Evolutionary conservation across 1,284 basidiomycete genomes (phyloP).

Genomic region (Paramarasmius palmivorus): DNA sequence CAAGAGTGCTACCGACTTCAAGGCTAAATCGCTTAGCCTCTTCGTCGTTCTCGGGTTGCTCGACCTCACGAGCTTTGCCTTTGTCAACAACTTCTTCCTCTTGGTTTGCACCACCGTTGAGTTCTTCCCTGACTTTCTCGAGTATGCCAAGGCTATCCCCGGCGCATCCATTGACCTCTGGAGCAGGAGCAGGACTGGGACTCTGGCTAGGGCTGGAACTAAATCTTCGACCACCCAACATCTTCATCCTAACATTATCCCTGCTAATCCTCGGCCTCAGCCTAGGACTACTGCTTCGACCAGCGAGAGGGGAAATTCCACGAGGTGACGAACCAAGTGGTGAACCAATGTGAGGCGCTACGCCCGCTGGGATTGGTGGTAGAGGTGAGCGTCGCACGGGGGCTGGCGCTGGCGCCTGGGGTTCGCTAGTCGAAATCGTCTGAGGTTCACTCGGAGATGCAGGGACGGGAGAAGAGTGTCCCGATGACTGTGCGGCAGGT

Average conservation of each 20-base stretch:
- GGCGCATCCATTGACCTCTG: not conserved
- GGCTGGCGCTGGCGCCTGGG: not conserved
- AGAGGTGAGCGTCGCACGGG: constrained; percentile 4
- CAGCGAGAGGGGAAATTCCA: not conserved
- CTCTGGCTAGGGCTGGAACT: constrained; percentile 27
- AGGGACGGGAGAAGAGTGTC: constrained; percentile 11
- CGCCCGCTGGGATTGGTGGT: constrained; percentile 4
- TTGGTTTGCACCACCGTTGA: not conserved
- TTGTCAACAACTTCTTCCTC: not conserved
- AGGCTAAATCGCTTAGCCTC: constrained; percentile 19
- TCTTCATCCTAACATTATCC: constrained; percentile 52
- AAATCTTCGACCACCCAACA: constrained; percentile 44
- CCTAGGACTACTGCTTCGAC: constrained; percentile 20
- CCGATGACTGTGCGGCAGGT: not conserved
- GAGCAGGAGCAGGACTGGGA: constrained; percentile 17
- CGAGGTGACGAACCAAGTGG: not conserved
- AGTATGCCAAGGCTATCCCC: no score
- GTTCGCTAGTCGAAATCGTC: no score
- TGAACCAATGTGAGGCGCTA: not conserved
- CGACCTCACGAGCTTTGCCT: constrained; percentile 11
- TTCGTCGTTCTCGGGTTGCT: constrained; percentile 27
- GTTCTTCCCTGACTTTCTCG: not conserved
- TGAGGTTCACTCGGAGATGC: no score
- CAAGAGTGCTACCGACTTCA: constrained; percentile 9
- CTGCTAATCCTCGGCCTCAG: constrained; percentile 46